Evolutionary conservation across 2,329 filamentous ascomycete genomes (phyloP), one percentile per base, ranked within the genome.

Genomic region (Hyphodiscus sp.): DNA sequence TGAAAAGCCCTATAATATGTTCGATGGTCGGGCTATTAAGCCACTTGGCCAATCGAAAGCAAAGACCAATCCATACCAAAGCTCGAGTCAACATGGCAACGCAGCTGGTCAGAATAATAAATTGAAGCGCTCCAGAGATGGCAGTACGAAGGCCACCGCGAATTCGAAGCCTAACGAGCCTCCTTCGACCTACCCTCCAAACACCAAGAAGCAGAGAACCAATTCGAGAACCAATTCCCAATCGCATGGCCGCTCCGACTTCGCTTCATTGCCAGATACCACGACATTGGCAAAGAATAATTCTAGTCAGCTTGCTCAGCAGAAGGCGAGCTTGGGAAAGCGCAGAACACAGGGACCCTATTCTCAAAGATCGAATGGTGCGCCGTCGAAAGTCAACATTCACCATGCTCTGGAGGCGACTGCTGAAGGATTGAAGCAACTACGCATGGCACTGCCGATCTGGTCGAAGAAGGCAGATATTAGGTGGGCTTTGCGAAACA

Each of bases 1-100:
- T 26, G 71, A 74, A 63, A 68, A 69, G 58, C 66, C 73, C 11
- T 68, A 68, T 54, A 70, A 64, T 15, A 66, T 66, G 33, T 74
- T 74, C 56, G 65, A 62, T 18, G 68, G 69, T 44, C 65, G 68
- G 18, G 61, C 63, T 49, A 57, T 61, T n/a, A 45, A 55, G 6
- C 33, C 47, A n/a, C 15, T 41, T 30, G 18, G 41, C 20, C 19
- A 20, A 18, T 42, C 48, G 18, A n/a, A 20, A 38, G 38, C 8
- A 47, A 48, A 26, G 10, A 30, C n/a, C 44, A 52, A 2, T n/a
- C n/a, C 10, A 16, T 15, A n/a, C 13, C 26, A 46, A 13, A n/a
- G 20, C 23, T 46, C 23, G 23, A 46, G 23, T 18, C 45, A 47
- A 47, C 4, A n/a, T 9, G 26, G 20, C 26, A 47, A 47, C 4